Evolutionary conservation across 2,329 filamentous ascomycete genomes (phyloP).

Genomic region (Xylaria hypoxylon): DNA sequence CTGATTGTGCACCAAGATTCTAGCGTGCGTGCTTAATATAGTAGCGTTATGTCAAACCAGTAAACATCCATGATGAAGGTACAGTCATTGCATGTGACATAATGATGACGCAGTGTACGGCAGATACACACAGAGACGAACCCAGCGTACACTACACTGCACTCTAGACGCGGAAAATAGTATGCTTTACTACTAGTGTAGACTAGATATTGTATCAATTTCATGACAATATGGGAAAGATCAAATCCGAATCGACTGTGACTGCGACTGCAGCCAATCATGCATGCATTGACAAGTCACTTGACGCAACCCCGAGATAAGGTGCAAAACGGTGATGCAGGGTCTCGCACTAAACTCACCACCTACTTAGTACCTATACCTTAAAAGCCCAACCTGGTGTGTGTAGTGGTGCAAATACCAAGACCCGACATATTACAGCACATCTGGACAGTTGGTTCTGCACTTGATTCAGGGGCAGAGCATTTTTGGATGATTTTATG

Average conservation of each 20-base stretch:
- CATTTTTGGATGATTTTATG: too few relatives aligned
- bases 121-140: too few relatives aligned
- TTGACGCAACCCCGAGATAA: constrained; percentile 9
- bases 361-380: too few relatives aligned
- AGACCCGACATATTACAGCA: too few relatives aligned
- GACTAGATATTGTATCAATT: too few relatives aligned
- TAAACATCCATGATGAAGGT: neutral
- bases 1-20: neutral
- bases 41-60: neutral
- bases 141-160: neutral
- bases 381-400: too few relatives aligned
- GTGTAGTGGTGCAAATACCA: too few relatives aligned
- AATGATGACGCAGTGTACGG: neutral
- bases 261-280: neutral
- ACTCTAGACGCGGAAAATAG: neutral
- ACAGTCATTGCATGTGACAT: constrained; percentile 9
- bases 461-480: too few relatives aligned
- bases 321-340: neutral
- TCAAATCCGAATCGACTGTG: constrained; percentile 5
- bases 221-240: neutral
- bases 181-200: too few relatives aligned
- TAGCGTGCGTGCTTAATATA: neutral
- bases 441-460: too few relatives aligned
- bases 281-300: neutral
- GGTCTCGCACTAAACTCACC: too few relatives aligned